Evolutionary conservation across 1,139 yeast species (phyloP).

Genomic region (Debaryomyces coudertii): DNA sequence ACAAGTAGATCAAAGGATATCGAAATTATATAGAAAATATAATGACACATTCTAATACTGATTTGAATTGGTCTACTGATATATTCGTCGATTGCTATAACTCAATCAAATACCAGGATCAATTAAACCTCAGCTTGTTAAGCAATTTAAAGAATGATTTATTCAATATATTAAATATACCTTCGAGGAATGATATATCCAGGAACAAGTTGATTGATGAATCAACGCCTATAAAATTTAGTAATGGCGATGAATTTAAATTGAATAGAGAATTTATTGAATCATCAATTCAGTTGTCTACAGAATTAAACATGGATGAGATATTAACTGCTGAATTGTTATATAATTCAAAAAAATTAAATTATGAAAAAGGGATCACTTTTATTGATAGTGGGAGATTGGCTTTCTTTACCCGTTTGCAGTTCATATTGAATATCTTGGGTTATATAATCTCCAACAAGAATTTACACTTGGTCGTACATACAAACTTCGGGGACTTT

Average conservation of each 20-base stretch:
- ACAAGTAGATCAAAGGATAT: neutral
- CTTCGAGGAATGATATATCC: constrained; percentile 56
- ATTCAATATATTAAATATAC: constrained; percentile 46
- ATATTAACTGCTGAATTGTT: constrained; percentile 40
- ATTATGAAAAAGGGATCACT: constrained; percentile 53
- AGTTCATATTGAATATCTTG: constrained; percentile 69
- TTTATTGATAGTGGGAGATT: constrained; percentile 71
- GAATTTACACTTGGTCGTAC: constrained; percentile 30
- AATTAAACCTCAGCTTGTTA: constrained; percentile 30
- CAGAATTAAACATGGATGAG: constrained; percentile 45
- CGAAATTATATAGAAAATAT: constrained; percentile 1
- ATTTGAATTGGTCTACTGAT: constrained; percentile 38
- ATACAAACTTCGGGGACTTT: constrained; percentile 24
- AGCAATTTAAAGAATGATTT: constrained; percentile 50
- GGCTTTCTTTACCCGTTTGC: constrained; percentile 69
- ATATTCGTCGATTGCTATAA: constrained; percentile 41
- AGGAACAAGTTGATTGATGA: constrained; percentile 53
- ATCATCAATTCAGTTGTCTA: constrained; percentile 60
- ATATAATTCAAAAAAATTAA: constrained; percentile 43
- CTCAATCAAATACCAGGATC: constrained; percentile 32
- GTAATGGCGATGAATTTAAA: constrained; percentile 61
- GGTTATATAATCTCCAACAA: constrained; percentile 53
- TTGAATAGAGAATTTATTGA: constrained; percentile 62
- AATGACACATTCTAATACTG: constrained; percentile 4
- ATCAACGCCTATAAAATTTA: constrained; percentile 53